Base-by-base conservation (phyloP, 345 rosid genomes). In the Eucalyptus curtisii region DNA sequence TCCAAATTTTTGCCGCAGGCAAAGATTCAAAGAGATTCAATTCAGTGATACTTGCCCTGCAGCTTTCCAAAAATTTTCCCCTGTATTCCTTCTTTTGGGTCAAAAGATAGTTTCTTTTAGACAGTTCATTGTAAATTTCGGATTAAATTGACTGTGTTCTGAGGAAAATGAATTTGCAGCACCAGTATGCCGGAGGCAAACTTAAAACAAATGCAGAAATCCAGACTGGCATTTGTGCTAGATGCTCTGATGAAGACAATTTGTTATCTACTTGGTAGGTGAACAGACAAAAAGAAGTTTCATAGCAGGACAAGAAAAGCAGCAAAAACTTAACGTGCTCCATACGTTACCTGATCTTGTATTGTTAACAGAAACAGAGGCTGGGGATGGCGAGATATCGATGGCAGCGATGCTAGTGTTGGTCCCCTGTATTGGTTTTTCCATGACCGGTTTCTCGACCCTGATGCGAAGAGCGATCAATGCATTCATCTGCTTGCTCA, bases 401-500 rank as follows among this genome's bases (percentile, higher is more conserved):
- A 61, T 61, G 68, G 68, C 15, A 61, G 68, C 17, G 20, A 27
- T 22, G n/a, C 49, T 25, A 45, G 49, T 25, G 49, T 49, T 42
- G 31, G n/a, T 82, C 33, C 68, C 68, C 14, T 6, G 33, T 30
- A 61, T 61, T 30, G 68, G 33, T 30, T 27, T 27, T 59, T 6
- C 68, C 68, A 59, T 44, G 52, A 82, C 52, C 31, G 92, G 90
- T n/a, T 71, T 90, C 88, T 89, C 53, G 87, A 92, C 92, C 90
- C 92, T 95, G 88, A 95, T 90, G 55, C 93, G 86, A 91, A 95
- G 90, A 8, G 95, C 96, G 80, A 93, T 89, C 68, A 94, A 85
- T 40, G 95, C 96, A 80, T 95, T 94, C 96, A 96, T 93, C 91
- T 94, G 99, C 84, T 91, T 95, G 86, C 92, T 93, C 19, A 96